A percentile compares a stretch with the other conserved stretches of the same genome.
These are phyloP conservation scores for Microsporum audouinii DNA, from an alignment of 2,329 filamentous ascomycete genomes.

Conservation along the genomic window DNA sequence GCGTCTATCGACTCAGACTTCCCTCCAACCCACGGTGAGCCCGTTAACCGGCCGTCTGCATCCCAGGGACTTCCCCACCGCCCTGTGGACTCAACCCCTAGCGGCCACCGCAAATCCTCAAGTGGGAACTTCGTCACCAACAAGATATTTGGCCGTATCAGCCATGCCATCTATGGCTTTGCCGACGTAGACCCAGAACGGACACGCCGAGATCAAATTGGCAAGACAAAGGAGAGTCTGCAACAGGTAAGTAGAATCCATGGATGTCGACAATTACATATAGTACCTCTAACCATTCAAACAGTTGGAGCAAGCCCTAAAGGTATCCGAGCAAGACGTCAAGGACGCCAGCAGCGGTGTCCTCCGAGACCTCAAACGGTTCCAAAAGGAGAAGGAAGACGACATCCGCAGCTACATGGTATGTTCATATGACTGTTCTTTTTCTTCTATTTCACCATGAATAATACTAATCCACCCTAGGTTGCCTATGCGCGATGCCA, in stretches of 20 bases:
- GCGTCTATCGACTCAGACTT: constrained; percentile 95
- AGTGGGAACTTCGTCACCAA: constrained; percentile 87
- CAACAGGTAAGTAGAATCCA: constrained; percentile 38
- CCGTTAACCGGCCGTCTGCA: constrained; percentile 52
- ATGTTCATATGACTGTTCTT: constrained; percentile 28
- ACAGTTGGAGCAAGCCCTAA: constrained; percentile 80
- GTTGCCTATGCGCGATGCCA: constrained; percentile 86
- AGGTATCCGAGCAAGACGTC: constrained; percentile 81
- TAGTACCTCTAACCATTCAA: neutral
- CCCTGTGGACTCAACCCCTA: constrained; percentile 25
- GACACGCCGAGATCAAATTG: constrained; percentile 82
- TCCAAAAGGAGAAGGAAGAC: constrained; percentile 91
- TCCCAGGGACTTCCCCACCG: constrained; percentile 53
- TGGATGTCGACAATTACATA: neutral
- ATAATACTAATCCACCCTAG: constrained; percentile 36
- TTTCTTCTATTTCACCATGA: neutral
- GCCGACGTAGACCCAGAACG: constrained; percentile 93
- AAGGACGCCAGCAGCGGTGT: constrained; percentile 84
- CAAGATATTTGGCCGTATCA: constrained; percentile 87
- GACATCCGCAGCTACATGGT: constrained; percentile 95
- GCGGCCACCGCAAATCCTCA: constrained; percentile 62
- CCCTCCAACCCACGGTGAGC: constrained; percentile 71
- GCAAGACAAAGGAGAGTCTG: constrained; percentile 85
- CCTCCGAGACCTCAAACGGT: constrained; percentile 77
- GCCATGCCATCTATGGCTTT: constrained; percentile 90